These are phyloP conservation scores for Arachnomyces sp. DNA, from an alignment of 2,329 filamentous ascomycete species.

Conservation along the genomic window DNA sequence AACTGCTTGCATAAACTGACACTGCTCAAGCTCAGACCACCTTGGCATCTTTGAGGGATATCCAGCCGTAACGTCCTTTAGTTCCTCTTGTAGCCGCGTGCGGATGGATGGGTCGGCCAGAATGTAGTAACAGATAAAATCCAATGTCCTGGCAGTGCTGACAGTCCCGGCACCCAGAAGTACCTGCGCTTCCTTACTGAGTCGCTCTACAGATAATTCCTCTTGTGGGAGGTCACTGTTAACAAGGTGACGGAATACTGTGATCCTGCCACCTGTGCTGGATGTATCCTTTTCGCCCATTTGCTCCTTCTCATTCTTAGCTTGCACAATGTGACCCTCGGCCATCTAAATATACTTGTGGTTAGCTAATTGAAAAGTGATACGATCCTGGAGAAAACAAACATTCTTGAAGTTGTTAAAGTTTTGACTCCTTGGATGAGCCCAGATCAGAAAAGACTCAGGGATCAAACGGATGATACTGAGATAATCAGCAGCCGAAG, in stretches of 20 bases:
- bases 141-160: too few relatives aligned
- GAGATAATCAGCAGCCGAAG: too few relatives aligned
- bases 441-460: not conserved
- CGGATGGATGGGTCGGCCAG: conserved; percentile 8
- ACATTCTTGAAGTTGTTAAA: conserved; percentile 4
- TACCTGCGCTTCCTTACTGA: conserved; percentile 22
- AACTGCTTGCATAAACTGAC: conserved; percentile 15
- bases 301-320: too few relatives aligned
- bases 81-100: conserved; percentile 11
- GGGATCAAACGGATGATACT: conserved; percentile 3
- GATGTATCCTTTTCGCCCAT: conserved; percentile 1
- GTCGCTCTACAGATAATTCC: conserved; percentile 12
- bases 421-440: conserved; percentile 1
- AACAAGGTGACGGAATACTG: conserved; percentile 8
- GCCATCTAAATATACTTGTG: conserved; percentile 1
- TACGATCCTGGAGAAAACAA: not conserved
- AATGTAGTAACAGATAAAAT: conserved; percentile 5
- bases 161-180: conserved; percentile 20
- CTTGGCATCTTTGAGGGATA: not conserved
- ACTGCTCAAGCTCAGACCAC: conserved; percentile 18
- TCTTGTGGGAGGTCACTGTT: conserved; percentile 11
- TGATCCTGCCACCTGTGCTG: not conserved
- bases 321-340: too few relatives aligned
- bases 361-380: not conserved
- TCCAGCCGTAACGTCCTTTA: conserved; percentile 16